phyloP scores from a whole-genome alignment of 345 rosid genomes.

The Melaleuca quinquenervia region DNA sequence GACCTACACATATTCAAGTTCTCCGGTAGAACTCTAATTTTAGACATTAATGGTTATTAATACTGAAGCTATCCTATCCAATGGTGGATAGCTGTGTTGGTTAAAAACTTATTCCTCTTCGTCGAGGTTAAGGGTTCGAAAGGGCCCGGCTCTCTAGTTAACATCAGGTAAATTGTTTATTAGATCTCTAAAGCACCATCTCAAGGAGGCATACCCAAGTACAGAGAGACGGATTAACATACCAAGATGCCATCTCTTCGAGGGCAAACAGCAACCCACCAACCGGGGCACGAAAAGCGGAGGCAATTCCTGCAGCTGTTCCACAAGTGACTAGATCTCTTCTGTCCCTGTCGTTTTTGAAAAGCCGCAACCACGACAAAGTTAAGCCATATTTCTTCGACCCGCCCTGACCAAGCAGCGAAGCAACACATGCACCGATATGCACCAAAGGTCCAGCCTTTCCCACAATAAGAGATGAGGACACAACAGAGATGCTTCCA shows the following conservation, averaged over 20 bases:
- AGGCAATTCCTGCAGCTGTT: constrained; percentile 91
- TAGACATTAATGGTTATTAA: neutral
- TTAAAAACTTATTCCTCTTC: no score
- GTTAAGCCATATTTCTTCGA: constrained; percentile 64
- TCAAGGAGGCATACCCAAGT: neutral
- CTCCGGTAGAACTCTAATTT: neutral
- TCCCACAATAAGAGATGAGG: constrained; percentile 76
- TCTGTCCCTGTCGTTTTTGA: constrained; percentile 76
- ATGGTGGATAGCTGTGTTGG: no score
- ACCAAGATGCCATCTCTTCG: constrained; percentile 97
- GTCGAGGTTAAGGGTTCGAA: no score
- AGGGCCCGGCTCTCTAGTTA: no score
- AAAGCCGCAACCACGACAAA: constrained; percentile 63
- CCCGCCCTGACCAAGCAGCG: constrained; percentile 81
- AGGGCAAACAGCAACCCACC: constrained; percentile 85
- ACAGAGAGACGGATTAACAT: neutral
- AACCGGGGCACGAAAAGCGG: constrained; percentile 86
- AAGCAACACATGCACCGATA: constrained; percentile 86
- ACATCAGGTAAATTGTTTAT: neutral
- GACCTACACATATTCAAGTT: neutral
- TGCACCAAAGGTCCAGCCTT: constrained; percentile 98
- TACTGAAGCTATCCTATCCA: neutral
- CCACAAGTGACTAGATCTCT: constrained; percentile 95
- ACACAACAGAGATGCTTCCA: constrained; percentile 83
- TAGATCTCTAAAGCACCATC: neutral